Evolutionary conservation across 2,329 filamentous ascomycete species (phyloP), one percentile per base, ranked within the genome.

Genomic region (Calonectria ilicicola): DNA sequence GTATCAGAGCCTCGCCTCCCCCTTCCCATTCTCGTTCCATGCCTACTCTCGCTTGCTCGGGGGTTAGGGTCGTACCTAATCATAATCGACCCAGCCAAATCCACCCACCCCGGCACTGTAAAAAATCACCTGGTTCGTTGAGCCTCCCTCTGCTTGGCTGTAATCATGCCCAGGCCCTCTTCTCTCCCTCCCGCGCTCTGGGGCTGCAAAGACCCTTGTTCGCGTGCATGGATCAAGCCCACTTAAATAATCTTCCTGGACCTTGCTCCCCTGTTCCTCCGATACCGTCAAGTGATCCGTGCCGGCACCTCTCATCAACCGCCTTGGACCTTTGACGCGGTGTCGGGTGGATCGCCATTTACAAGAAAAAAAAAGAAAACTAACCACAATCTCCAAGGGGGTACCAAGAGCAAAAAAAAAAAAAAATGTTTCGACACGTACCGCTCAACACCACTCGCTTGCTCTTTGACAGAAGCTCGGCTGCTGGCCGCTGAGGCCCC

Each of bases 201-300:
- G 74, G 66, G 67, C 63, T 77, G 65, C 69, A 72, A 67, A 42
- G 71, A 44, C 77, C 77, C 77, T 78, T 79, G 77, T 67, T 65
- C 69, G 68, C 58, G 63, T 51, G 68, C 68, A 73, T 74, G 68
- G 60, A 72, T 71, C 72, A 70, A 70, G 56, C 56, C 67, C 68
- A 70, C 63, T 60, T 40, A 63, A 75, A 74, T 63, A 75, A 72
- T 73, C 74, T 72, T 75, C 77, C 72, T 67, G 69, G 73, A 58
- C 76, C 76, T 66, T 75, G 76, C 35, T 69, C 73, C 73, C 78
- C 76, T 63, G 62, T 14, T 42, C 27, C 67, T 70, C 56, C 44
- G 76, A 75, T 79, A 69, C 77, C 77, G 75, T 75, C 72, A 32
- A 69, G 74, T 77, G 77, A 77, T 73, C 77, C 76, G 75, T 79